A percentile compares a stretch with the other conserved stretches of the same genome.
Conservation (phyloP, 257 asterid genomes). For the Nicotiana obtusifolia region DNA sequence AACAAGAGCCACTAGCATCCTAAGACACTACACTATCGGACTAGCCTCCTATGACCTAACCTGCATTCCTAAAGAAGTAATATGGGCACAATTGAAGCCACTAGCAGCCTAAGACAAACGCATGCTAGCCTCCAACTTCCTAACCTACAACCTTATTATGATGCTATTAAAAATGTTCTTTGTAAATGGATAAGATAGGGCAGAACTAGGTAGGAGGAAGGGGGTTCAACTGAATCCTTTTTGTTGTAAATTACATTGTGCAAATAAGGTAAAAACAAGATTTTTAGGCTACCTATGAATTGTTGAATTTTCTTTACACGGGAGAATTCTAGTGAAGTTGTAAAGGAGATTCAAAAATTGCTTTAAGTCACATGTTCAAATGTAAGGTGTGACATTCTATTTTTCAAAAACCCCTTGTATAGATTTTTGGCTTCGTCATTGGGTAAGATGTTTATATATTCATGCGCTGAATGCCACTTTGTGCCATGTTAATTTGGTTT, state of each 20-base stretch:
- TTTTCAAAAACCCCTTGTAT: not conserved
- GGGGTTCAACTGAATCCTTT: not conserved
- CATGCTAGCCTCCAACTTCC: too few relatives aligned
- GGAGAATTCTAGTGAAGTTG: not conserved
- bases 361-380: not conserved
- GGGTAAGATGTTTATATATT: not conserved
- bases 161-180: not conserved
- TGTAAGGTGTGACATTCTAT: not conserved
- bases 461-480: not conserved
- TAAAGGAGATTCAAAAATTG: not conserved
- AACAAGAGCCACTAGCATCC: too few relatives aligned
- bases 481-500: not conserved
- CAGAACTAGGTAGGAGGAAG: not conserved
- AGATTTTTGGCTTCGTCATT: not conserved
- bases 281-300: not conserved
- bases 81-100: too few relatives aligned
- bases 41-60: too few relatives aligned
- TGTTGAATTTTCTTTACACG: not conserved
- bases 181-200: not conserved
- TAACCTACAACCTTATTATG: too few relatives aligned
- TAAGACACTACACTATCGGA: too few relatives aligned
- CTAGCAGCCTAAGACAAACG: too few relatives aligned
- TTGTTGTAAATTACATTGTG: not conserved
- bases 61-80: too few relatives aligned
- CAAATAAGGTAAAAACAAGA: not conserved